Conservation (phyloP, 768 basidiomycete species). For the Panaeolus cyanescens region DNA sequence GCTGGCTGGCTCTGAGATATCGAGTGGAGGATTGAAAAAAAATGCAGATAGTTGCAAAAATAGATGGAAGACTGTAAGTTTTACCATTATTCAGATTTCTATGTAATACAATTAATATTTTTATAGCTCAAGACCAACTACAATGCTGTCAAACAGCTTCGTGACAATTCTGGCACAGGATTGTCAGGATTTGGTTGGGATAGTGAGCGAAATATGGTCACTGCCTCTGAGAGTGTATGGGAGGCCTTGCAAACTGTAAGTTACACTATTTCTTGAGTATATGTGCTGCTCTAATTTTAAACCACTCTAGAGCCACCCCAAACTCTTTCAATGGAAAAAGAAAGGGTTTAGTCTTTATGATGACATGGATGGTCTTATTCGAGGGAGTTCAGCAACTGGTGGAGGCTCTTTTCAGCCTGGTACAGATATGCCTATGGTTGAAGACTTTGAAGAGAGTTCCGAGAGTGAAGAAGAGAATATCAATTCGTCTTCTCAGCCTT, state of each 20-base stretch:
- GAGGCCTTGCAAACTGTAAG: slow-evolving; percentile 15
- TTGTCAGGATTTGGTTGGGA: slow-evolving; percentile 32
- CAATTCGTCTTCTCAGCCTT: too few species aligned
- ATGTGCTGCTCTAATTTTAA: slow-evolving; percentile 1
- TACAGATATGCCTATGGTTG: not conserved
- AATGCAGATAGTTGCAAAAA: slow-evolving; percentile 15
- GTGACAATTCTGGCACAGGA: slow-evolving; percentile 3
- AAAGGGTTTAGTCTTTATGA: slow-evolving; percentile 22
- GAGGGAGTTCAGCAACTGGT: not conserved
- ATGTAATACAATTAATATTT: slow-evolving; percentile 3
- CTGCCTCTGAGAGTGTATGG: slow-evolving; percentile 29
- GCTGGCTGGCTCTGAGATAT: slow-evolving; percentile 14
- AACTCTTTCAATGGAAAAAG: slow-evolving; percentile 21
- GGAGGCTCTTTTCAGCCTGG: slow-evolving; percentile 4
- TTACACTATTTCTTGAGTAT: slow-evolving; percentile 4
- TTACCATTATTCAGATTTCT: not conserved
- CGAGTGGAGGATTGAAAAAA: slow-evolving; percentile 13
- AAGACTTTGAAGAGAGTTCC: not conserved
- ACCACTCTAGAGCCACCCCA: slow-evolving; percentile 12
- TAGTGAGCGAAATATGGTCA: slow-evolving; percentile 19
- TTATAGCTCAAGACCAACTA: slow-evolving; percentile 24
- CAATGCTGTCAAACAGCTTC: slow-evolving; percentile 16
- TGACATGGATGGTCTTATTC: slow-evolving; percentile 10
- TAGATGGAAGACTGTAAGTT: slow-evolving; percentile 14
- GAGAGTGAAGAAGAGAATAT: too few species aligned